A percentile compares a stretch with the other conserved stretches of the same genome.
phyloP scores from a whole-genome alignment of 2,329 filamentous ascomycete genomes.

The Trichoderma brevicompactum region DNA sequence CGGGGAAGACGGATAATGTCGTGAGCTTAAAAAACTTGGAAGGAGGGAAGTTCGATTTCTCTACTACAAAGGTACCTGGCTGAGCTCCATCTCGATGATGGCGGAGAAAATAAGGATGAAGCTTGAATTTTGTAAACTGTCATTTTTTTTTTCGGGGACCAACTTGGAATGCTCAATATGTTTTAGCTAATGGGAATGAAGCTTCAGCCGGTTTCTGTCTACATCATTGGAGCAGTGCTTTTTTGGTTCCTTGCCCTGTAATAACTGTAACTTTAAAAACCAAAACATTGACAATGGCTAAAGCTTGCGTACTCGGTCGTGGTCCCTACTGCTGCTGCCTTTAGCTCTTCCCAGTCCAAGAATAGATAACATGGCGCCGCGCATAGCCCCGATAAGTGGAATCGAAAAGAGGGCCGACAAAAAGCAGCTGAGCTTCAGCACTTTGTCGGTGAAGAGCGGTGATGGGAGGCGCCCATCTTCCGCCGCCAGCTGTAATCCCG shows the following conservation, averaged over 20 bases:
- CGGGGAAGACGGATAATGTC: background rate
- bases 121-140: background rate
- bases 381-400: conserved; percentile 21
- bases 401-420: background rate
- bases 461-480: background rate
- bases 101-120: background rate
- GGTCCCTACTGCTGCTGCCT: too few species aligned
- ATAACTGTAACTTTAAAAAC: background rate
- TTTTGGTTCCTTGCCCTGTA: background rate
- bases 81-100: too few species aligned
- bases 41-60: background rate
- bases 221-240: background rate
- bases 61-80: background rate
- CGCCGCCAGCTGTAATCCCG: too few species aligned
- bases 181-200: too few species aligned
- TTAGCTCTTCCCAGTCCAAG: background rate
- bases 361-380: background rate
- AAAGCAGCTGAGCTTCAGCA: background rate
- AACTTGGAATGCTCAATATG: too few species aligned
- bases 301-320: background rate
- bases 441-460: background rate
- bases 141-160: too few species aligned
- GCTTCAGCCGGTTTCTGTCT: too few species aligned
- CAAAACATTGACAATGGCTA: background rate
- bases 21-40: background rate